Percentiles rank a stretch among this genome's conserved stretches.
Conservation (phyloP, 169 alveolate genomes). For the Cryptosporidium meleagridis region DNA sequence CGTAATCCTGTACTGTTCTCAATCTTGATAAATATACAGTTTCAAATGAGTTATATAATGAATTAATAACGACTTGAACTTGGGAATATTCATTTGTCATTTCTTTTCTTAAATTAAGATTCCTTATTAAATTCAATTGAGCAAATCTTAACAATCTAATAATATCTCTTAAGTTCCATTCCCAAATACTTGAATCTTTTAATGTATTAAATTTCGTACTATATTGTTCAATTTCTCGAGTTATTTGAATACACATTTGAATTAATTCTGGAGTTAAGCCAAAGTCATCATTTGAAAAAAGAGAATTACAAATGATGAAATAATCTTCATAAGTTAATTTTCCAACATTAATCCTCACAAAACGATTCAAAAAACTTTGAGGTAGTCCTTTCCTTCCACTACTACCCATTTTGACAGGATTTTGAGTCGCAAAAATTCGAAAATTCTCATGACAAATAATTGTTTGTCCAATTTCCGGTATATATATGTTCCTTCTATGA, state of each 20-base stretch:
- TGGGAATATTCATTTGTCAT: not conserved
- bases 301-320: slow-evolving; percentile 83
- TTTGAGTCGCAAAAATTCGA: slow-evolving; percentile 98
- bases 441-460: slow-evolving; percentile 94
- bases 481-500: slow-evolving; percentile 95
- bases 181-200: slow-evolving; percentile 82
- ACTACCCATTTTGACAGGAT: slow-evolving; percentile 95
- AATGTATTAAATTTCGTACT: slow-evolving; percentile 32
- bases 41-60: slow-evolving; percentile 27
- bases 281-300: slow-evolving; percentile 61
- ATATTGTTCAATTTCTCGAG: slow-evolving; percentile 74
- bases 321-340: slow-evolving; percentile 88
- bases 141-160: slow-evolving; percentile 51
- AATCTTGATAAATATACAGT: slow-evolving; percentile 43
- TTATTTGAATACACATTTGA: slow-evolving; percentile 40
- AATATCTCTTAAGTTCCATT: slow-evolving; percentile 85
- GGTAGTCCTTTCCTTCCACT: slow-evolving; percentile 99
- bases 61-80: not conserved
- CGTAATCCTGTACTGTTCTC: not conserved
- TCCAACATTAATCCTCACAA: slow-evolving; percentile 92
- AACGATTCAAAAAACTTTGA: slow-evolving; percentile 97
- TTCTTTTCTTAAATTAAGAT: not conserved
- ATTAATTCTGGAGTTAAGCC: not conserved
- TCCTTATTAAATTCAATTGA: slow-evolving; percentile 21
- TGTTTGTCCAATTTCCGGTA: slow-evolving; percentile 95